A percentile compares a stretch with the other conserved stretches of the same genome.
These are phyloP conservation scores for Leccinellum luteum DNA, from an alignment of 768 basidiomycete genomes.

Conservation along the genomic window DNA sequence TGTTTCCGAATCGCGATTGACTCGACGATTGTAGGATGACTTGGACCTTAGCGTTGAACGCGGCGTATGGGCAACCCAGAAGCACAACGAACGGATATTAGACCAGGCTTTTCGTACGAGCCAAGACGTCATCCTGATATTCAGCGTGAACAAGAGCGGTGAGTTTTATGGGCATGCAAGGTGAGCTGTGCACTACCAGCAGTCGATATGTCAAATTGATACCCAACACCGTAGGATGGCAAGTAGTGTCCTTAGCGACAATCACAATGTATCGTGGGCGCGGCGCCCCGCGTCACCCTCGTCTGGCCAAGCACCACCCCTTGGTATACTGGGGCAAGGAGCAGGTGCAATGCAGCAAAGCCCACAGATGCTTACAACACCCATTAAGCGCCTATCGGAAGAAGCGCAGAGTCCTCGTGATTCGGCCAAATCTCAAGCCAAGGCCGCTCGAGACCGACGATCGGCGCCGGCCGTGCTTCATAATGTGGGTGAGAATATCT, in stretches of 20 bases:
- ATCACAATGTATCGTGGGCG: constrained; percentile 58
- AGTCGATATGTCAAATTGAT: constrained; percentile 1
- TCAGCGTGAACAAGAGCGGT: constrained; percentile 91
- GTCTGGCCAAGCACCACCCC: constrained; percentile 13
- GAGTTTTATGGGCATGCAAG: constrained; percentile 93
- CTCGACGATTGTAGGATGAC: constrained; percentile 51
- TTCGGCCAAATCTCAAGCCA: not conserved
- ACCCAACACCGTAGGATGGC: constrained; percentile 48
- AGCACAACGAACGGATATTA: constrained; percentile 85
- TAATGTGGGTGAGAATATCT: constrained; percentile 29
- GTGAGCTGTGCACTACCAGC: constrained; percentile 37
- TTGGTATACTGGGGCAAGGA: constrained; percentile 13
- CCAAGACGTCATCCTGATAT: constrained; percentile 83
- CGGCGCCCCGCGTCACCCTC: constrained; percentile 36
- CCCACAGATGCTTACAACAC: constrained; percentile 32
- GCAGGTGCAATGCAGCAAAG: constrained; percentile 6
- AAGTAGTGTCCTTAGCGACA: constrained; percentile 54
- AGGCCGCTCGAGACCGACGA: constrained; percentile 12
- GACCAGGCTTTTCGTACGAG: constrained; percentile 94
- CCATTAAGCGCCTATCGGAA: constrained; percentile 33
- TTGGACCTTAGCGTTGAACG: constrained; percentile 75
- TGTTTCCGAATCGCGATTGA: not conserved
- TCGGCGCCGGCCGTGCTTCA: constrained; percentile 57
- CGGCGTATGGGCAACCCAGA: constrained; percentile 90
- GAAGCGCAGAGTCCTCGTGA: not conserved